phyloP scores from a whole-genome alignment of 345 rosid genomes.

The Acer negundo region DNA sequence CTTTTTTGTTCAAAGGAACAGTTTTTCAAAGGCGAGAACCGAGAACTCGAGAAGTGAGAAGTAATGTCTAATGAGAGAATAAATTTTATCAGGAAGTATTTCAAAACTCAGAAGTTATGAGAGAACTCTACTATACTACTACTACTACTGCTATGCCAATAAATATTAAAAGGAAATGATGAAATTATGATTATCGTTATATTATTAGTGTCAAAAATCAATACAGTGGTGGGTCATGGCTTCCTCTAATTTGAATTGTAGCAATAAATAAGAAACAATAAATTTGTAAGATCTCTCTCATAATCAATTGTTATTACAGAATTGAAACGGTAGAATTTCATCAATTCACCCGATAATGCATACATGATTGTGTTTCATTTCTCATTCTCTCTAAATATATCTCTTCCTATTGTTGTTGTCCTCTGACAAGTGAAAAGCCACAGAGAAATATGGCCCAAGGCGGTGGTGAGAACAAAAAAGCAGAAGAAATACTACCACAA shows the following conservation, averaged over 20 bases:
- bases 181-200: no score
- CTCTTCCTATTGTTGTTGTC: background rate
- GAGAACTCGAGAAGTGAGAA: no score
- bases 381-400: background rate
- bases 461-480: slow-evolving; percentile 31
- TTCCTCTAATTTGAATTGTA: background rate
- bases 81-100: no score
- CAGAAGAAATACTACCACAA: slow-evolving; percentile 49
- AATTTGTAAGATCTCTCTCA: background rate
- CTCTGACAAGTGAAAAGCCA: background rate
- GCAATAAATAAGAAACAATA: background rate
- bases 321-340: background rate
- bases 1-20: no score
- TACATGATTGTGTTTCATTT: background rate
- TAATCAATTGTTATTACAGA: background rate
- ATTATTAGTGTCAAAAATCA: no score
- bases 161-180: no score
- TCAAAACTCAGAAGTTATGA: no score
- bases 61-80: no score
- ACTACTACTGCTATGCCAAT: no score
- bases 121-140: no score
- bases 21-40: no score
- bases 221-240: no score
- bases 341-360: background rate
- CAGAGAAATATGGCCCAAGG: slow-evolving; percentile 4